These are phyloP conservation scores for Boeremia exigua DNA, from an alignment of 2,329 filamentous ascomycete genomes.

Conservation along the genomic window DNA sequence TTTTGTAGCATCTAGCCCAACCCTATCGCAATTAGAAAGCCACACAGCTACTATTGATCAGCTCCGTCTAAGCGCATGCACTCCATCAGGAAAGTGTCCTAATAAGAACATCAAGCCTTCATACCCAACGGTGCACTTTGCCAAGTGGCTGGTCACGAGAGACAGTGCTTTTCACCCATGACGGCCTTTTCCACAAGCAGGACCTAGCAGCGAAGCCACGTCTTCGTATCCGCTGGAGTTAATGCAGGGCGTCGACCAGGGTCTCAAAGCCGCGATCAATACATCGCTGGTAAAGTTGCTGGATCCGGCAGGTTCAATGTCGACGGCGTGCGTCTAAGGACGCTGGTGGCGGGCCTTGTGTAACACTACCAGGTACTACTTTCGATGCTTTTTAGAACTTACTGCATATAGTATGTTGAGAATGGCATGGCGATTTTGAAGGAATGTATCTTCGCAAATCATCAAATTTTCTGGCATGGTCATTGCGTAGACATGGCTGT, in stretches of 20 bases:
- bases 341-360: conserved; percentile 17
- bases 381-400: conserved; percentile 3
- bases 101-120: no score
- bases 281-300: conserved; percentile 5
- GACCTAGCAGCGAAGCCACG: not conserved
- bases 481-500: not conserved
- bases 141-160: not conserved
- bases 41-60: no score
- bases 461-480: not conserved
- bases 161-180: not conserved
- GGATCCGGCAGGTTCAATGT: conserved; percentile 8
- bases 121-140: no score
- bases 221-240: conserved; percentile 1
- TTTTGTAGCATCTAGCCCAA: no score
- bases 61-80: no score
- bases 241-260: conserved; percentile 8
- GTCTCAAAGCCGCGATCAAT: conserved; percentile 4
- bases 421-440: not conserved
- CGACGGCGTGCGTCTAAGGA: conserved; percentile 12
- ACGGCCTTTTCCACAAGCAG: not conserved
- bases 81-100: no score
- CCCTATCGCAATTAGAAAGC: no score
- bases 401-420: conserved; percentile 5
- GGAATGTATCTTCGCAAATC: not conserved
- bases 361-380: conserved; percentile 12